Conservation (phyloP, 2,329 filamentous ascomycete genomes). For the Akanthomyces muscarius region DNA sequence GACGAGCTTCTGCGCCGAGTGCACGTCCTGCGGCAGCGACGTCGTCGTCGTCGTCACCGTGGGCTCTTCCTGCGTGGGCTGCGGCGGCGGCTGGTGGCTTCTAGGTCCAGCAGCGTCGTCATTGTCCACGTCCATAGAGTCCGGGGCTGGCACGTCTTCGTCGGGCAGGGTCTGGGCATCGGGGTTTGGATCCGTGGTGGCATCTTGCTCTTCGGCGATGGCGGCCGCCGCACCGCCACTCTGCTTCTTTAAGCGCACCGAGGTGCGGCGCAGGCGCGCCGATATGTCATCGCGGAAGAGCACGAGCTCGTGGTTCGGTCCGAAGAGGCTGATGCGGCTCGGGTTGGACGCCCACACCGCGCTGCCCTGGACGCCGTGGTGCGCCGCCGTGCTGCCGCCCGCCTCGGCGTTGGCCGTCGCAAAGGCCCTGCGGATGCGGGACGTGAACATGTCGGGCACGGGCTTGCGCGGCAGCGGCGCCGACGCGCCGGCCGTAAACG, state of each 20-base stretch:
- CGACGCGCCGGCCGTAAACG: constrained; percentile 73
- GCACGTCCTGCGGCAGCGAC: constrained; percentile 45
- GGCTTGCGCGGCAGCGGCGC: constrained; percentile 64
- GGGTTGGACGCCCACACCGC: constrained; percentile 91
- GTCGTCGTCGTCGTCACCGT: constrained; percentile 19
- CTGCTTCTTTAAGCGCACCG: constrained; percentile 62
- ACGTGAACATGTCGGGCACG: constrained; percentile 88
- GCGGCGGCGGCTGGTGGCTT: constrained; percentile 2
- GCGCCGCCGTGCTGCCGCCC: constrained; percentile 28
- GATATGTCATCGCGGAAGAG: constrained; percentile 85
- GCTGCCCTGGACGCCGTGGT: constrained; percentile 42
- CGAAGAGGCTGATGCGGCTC: constrained; percentile 76
- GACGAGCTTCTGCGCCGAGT: constrained; percentile 70
- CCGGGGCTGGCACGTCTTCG: constrained; percentile 16
- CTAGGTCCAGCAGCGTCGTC: not conserved
- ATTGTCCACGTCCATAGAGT: constrained; percentile 40
- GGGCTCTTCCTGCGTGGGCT: constrained; percentile 16
- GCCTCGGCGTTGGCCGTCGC: constrained; percentile 70
- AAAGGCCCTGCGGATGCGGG: constrained; percentile 76
- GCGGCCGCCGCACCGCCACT: not conserved
- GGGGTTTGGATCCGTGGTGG: constrained; percentile 26
- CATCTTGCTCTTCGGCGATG: constrained; percentile 29
- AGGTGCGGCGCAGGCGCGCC: constrained; percentile 69
- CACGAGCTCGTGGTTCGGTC: constrained; percentile 80
- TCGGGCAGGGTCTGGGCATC: constrained; percentile 17